Conservation (phyloP, 1,284 basidiomycete genomes). For the Mrakiaceae sp. region DNA sequence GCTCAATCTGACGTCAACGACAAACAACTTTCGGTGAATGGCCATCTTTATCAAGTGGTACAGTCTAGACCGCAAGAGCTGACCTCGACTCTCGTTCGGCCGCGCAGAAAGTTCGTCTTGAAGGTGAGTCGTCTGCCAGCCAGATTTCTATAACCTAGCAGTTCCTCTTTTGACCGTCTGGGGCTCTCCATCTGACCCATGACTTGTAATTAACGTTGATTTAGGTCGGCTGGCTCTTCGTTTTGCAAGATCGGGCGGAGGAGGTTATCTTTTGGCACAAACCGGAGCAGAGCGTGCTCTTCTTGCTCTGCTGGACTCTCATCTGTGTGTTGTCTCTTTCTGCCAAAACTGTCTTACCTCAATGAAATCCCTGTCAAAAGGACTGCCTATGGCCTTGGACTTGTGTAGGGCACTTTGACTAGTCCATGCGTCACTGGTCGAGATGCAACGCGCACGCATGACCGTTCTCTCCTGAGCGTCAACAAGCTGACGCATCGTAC, state of each 20-base stretch:
- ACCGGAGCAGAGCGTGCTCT: slow-evolving; percentile 34
- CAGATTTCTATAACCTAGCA: no score
- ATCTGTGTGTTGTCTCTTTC: slow-evolving; percentile 25
- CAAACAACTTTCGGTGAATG: slow-evolving; percentile 13
- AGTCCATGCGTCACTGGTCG: no score
- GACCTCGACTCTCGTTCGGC: not conserved
- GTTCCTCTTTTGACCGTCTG: no score
- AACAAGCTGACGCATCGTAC: no score
- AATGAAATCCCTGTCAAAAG: no score
- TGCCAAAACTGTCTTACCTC: no score
- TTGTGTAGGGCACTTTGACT: no score
- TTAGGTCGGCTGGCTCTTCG: slow-evolving; percentile 34
- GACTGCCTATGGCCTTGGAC: no score
- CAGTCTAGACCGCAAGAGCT: no score
- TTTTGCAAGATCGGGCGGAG: slow-evolving; percentile 34
- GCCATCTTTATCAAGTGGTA: not conserved
- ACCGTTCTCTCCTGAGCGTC: no score
- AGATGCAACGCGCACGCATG: no score
- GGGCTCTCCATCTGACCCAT: not conserved
- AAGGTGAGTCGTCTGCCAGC: not conserved
- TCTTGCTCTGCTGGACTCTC: slow-evolving; percentile 32
- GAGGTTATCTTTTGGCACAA: slow-evolving; percentile 37
- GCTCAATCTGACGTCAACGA: slow-evolving; percentile 15
- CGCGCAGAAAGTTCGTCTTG: slow-evolving; percentile 8
- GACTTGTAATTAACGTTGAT: no score